Percentiles rank a stretch among this genome's conserved stretches.
Evolutionary conservation across 1,284 basidiomycete species (phyloP).

Genomic region (Chiua sp.): DNA sequence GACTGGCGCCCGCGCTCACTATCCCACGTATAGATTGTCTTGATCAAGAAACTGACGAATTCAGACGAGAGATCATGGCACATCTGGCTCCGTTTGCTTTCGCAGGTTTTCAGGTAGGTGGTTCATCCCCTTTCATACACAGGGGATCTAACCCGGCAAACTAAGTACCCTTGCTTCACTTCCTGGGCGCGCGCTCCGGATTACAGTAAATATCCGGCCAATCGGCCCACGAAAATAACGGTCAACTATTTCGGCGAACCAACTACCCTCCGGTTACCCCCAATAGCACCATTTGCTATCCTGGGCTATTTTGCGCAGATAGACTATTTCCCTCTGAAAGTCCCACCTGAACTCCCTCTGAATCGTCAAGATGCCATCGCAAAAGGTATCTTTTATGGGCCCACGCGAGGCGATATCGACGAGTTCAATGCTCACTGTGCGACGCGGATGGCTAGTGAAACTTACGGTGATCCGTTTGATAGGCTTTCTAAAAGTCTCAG

Average conservation of each 20-base stretch:
- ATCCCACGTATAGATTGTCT: constrained; percentile 37
- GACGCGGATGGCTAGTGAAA: constrained; percentile 38
- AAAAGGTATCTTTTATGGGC: constrained; percentile 37
- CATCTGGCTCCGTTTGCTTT: constrained; percentile 50
- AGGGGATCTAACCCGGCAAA: constrained; percentile 15
- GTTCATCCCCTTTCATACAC: constrained; percentile 2
- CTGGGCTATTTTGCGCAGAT: constrained; percentile 50
- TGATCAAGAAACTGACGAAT: constrained; percentile 41
- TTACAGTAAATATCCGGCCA: constrained; percentile 29
- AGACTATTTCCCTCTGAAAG: constrained; percentile 40
- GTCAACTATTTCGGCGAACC: constrained; percentile 49
- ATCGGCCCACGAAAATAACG: constrained; percentile 32
- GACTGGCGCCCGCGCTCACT: not conserved
- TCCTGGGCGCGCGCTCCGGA: constrained; percentile 10
- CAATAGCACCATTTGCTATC: constrained; percentile 50
- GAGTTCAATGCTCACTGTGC: constrained; percentile 46
- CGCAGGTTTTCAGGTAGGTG: constrained; percentile 54
- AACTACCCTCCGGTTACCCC: constrained; percentile 41
- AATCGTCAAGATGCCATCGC: constrained; percentile 30
- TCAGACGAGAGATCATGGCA: constrained; percentile 41
- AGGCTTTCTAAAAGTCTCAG: constrained; percentile 31
- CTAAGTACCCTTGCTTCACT: constrained; percentile 40
- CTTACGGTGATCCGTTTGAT: constrained; percentile 31
- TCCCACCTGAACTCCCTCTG: constrained; percentile 44
- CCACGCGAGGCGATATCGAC: constrained; percentile 50